These are phyloP conservation scores for Pterula multifida DNA, from an alignment of 1,284 basidiomycete genomes.

Conservation along the genomic window DNA sequence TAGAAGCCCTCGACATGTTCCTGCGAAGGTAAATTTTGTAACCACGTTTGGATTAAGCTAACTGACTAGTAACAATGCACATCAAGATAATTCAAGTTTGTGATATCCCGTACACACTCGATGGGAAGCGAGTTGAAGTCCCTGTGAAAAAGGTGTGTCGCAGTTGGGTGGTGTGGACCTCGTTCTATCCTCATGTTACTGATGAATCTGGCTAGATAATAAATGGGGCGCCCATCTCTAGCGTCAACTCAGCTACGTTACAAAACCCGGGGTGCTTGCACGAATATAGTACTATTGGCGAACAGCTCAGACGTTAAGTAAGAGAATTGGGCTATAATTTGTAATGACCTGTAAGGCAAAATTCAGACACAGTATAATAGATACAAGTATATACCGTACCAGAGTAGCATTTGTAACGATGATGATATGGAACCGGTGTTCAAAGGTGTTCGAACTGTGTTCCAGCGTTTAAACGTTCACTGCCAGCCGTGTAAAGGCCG, in stretches of 20 bases:
- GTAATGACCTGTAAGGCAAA: too few relatives aligned
- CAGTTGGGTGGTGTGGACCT: conserved; percentile 7
- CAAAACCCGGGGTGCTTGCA: conserved; percentile 65
- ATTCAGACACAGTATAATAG: too few relatives aligned
- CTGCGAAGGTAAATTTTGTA: conserved; percentile 38
- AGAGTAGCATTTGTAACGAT: too few relatives aligned
- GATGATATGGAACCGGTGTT: too few relatives aligned
- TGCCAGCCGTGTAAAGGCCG: too few relatives aligned
- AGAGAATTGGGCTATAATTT: too few relatives aligned
- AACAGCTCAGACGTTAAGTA: conserved; percentile 22
- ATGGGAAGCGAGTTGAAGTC: conserved; percentile 80
- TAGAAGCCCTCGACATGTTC: conserved; percentile 67
- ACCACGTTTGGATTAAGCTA: conserved; percentile 11
- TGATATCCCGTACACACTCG: conserved; percentile 78
- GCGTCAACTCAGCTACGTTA: conserved; percentile 68
- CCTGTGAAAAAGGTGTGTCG: conserved; percentile 61
- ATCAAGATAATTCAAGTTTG: conserved; percentile 51
- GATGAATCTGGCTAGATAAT: conserved; percentile 41
- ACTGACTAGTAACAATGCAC: neutral
- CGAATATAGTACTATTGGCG: conserved; percentile 52
- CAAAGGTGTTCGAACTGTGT: too few relatives aligned
- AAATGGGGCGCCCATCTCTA: conserved; percentile 63
- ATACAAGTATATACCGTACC: too few relatives aligned
- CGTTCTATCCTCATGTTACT: conserved; percentile 6
- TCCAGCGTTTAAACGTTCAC: too few relatives aligned